Percentiles rank a stretch among this genome's conserved stretches.
Evolutionary conservation across 257 asterid species (phyloP).

Genomic region (Lithospermum erythrorhizon): DNA sequence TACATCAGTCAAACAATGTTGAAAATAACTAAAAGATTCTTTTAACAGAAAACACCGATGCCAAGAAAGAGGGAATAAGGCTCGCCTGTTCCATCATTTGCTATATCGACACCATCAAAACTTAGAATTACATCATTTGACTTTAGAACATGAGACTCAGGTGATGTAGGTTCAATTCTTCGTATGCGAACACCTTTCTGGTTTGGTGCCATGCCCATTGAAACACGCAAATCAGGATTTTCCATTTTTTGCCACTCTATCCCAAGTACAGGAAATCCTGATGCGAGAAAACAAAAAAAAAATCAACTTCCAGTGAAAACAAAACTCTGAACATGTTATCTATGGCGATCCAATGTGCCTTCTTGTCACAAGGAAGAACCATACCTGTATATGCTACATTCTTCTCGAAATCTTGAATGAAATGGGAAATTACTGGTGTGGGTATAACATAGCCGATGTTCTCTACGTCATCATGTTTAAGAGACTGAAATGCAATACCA

Average conservation of each 20-base stretch:
- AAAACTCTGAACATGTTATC: neutral
- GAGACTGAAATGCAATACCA: slow-evolving; percentile 20
- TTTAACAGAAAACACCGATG: neutral
- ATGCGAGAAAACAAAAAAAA: neutral
- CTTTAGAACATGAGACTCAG: slow-evolving; percentile 16
- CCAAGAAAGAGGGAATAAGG: neutral
- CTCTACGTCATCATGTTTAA: slow-evolving; percentile 21
- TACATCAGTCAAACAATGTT: neutral
- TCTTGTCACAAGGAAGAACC: neutral
- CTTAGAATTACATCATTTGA: slow-evolving; percentile 19
- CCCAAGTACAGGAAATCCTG: slow-evolving; percentile 9
- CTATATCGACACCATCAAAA: slow-evolving; percentile 22
- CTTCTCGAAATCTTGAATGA: slow-evolving; percentile 62
- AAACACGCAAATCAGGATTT: slow-evolving; percentile 17
- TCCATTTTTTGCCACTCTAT: slow-evolving; percentile 18
- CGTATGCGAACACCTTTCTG: slow-evolving; percentile 22
- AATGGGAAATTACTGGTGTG: slow-evolving; percentile 75
- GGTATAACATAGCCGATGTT: slow-evolving; percentile 84
- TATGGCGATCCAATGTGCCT: neutral
- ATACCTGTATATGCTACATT: slow-evolving; percentile 66
- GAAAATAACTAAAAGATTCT: neutral
- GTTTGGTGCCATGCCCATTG: slow-evolving; percentile 17
- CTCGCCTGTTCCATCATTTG: slow-evolving; percentile 25
- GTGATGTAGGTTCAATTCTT: slow-evolving; percentile 21
- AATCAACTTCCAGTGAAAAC: neutral